Evolutionary conservation across 2,329 filamentous ascomycete genomes (phyloP), one percentile per base, ranked within the genome.

Genomic region (Tothia fuscella): DNA sequence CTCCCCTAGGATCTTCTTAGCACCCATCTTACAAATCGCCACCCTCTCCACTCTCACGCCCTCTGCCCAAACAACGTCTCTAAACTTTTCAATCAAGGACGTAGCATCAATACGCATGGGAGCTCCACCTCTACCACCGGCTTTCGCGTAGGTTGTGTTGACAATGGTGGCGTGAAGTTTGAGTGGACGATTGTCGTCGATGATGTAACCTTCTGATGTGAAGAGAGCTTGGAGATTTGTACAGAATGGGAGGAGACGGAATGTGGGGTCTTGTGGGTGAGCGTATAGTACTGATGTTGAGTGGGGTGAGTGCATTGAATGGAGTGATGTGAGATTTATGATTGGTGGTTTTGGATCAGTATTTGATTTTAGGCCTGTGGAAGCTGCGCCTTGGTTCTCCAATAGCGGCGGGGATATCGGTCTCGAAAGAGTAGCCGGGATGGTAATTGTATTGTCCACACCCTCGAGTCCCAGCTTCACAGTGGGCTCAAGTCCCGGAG

Each of bases 21-120:
- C 86, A 0, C 88, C 86, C 88, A 95, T 94, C 55, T 76, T 78
- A 56, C 86, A 95, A 28, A 95, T 78, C 37, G 80, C 78, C 30
- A 95, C 62, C 45, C 67, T 73, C 43, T 85, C 76, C n/a, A 94
- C 56, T 13, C 66, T 63, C 19, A 89, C 65, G 38, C 75, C 63
- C 41, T 76, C 66, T 50, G 82, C 77, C 85, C 87, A 95, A 1
- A 77, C 58, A 48, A 78, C 77, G 26, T 76, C 74, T 25, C 70
- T 67, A 51, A 79, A 86, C 44, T 65, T 59, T 31, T 72, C 67
- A n/a, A 68, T 52, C 26, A 68, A 40, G 2, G 44, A 43, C 12
- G 49, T 54, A 1, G 65, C 65, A 49, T 70, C 62, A 17, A 70
- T 56, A 25, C 56, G 57, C 38, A 64, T 46, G 38, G 57, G 58